A percentile compares a stretch with the other conserved stretches of the same genome.
These are phyloP conservation scores for Cinnamomum chago DNA, from an alignment of 164 flowering plant species.

Conservation along the genomic window DNA sequence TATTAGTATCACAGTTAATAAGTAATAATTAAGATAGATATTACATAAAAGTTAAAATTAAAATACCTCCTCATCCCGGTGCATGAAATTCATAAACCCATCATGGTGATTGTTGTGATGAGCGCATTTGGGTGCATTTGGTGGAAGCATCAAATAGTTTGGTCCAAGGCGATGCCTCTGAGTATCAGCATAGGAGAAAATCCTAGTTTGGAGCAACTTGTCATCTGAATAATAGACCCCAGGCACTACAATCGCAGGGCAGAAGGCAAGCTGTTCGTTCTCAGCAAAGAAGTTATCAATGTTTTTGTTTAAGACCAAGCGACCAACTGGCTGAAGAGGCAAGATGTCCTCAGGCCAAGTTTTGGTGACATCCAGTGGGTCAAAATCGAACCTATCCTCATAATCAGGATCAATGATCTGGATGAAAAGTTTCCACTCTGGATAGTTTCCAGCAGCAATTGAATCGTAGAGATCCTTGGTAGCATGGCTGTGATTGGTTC, in stretches of 20 bases:
- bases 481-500: slow-evolving; percentile 96
- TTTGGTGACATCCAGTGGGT: slow-evolving; percentile 94
- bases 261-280: slow-evolving; percentile 93
- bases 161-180: slow-evolving; percentile 99
- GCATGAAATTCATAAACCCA: slow-evolving; percentile 98
- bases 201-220: slow-evolving; percentile 83
- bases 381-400: slow-evolving; percentile 85
- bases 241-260: slow-evolving; percentile 86
- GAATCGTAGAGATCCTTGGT: slow-evolving; percentile 97
- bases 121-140: slow-evolving; percentile 90
- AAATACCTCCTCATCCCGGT: slow-evolving; percentile 97
- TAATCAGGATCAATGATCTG: slow-evolving; percentile 88
- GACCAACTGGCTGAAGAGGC: slow-evolving; percentile 92
- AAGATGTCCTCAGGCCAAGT: slow-evolving; percentile 97
- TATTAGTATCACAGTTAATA: slow-evolving; percentile 3
- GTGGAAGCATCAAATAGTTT: slow-evolving; percentile 90
- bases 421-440: slow-evolving; percentile 94
- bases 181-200: slow-evolving; percentile 87
- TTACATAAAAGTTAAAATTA: background rate
- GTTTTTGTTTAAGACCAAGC: slow-evolving; percentile 89
- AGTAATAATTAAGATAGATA: background rate
- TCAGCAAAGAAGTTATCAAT: slow-evolving; percentile 96
- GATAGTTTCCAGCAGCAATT: slow-evolving; percentile 86
- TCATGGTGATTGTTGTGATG: slow-evolving; percentile 98
- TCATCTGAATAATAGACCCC: slow-evolving; percentile 93